A percentile compares a stretch with the other conserved stretches of the same genome.
Evolutionary conservation across 2,329 filamentous ascomycete genomes (phyloP).

Genomic region (Cladosporium sp.): DNA sequence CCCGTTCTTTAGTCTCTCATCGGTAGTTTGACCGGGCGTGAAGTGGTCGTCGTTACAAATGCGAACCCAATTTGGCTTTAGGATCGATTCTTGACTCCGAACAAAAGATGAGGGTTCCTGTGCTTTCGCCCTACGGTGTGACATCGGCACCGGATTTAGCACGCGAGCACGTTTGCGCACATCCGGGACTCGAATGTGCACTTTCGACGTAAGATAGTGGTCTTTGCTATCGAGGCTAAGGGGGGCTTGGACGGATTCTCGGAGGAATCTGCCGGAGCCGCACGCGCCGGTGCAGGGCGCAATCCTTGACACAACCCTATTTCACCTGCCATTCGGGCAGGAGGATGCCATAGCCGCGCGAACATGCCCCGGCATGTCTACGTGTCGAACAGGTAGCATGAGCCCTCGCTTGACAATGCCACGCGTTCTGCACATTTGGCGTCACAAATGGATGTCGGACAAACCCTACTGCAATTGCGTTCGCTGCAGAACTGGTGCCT

Average conservation of each 20-base stretch:
- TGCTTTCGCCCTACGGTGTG: no score
- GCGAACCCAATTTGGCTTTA: no score
- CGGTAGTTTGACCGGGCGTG: no score
- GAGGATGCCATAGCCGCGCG: not conserved
- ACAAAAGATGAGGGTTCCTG: no score
- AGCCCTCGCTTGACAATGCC: not conserved
- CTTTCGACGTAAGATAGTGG: not conserved
- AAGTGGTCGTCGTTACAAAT: no score
- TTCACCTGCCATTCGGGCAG: no score
- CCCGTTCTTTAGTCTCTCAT: not conserved
- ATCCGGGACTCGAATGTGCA: not conserved
- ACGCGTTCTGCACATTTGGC: not conserved
- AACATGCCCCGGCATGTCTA: not conserved
- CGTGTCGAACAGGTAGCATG: not conserved
- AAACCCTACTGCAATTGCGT: no score
- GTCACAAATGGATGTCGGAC: no score
- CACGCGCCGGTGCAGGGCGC: not conserved
- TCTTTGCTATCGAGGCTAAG: not conserved
- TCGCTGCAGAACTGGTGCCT: not conserved
- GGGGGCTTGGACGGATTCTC: not conserved
- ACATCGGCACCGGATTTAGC: not conserved
- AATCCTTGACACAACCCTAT: not conserved
- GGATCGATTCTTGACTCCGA: no score
- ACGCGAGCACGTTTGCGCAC: not conserved
- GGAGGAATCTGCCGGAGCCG: not conserved